Evolutionary conservation across 257 asterid genomes (phyloP).

Genomic region (Fraxinus excelsior): DNA sequence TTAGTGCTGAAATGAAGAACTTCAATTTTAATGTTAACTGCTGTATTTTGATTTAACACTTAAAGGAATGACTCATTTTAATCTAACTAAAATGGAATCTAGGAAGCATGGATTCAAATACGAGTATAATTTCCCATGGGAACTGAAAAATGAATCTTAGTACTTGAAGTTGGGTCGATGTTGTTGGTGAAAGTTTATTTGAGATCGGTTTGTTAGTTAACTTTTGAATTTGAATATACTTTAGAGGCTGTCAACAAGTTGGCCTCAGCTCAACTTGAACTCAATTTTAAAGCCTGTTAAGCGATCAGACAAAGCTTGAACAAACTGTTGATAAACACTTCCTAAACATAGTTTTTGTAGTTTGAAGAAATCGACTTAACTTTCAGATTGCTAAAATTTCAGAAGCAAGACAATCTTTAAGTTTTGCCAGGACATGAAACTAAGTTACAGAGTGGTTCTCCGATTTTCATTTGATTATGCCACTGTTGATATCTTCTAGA

Average conservation of each 20-base stretch:
- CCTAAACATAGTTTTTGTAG: too few species aligned
- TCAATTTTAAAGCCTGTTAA: neutral
- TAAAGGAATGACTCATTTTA: neutral
- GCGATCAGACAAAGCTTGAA: neutral
- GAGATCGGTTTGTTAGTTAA: neutral
- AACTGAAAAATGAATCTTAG: neutral
- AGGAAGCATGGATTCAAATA: neutral
- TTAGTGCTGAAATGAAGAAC: neutral
- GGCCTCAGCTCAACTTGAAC: neutral
- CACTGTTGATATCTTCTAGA: neutral
- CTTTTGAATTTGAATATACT: neutral
- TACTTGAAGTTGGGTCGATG: neutral
- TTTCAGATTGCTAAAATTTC: neutral
- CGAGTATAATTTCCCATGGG: neutral
- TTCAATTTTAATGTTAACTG: neutral
- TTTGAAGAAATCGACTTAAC: neutral
- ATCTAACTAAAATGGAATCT: neutral
- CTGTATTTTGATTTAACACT: neutral
- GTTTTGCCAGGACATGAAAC: constrained; percentile 5
- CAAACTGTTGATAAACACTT: too few species aligned
- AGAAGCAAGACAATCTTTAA: neutral
- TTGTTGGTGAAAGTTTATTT: neutral
- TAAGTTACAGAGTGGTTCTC: neutral
- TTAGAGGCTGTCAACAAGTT: neutral
- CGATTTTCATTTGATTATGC: constrained; percentile 5